Base-by-base conservation (phyloP, 2,329 filamentous ascomycete species). In the Penicillium sp. region DNA sequence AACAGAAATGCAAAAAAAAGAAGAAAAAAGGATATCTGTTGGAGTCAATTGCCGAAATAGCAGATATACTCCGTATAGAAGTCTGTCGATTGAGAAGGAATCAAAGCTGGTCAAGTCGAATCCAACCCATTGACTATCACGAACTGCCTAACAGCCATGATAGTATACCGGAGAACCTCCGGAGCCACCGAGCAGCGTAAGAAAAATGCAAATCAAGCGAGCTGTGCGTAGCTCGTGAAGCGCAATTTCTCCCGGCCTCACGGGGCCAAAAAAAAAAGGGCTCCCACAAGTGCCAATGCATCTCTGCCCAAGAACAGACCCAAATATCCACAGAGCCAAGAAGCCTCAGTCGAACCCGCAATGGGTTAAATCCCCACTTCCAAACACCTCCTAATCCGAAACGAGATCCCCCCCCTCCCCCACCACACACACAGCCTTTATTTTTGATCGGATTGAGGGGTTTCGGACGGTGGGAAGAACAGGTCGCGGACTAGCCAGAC, bases 401-500 rank as follows among this genome's bases (percentile, higher is more conserved):
- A 12, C 28, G 26, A 16, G 11, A 41, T 19, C n/a, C 38, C 16
- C 16, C 17, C 43, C 49, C n/a, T 30, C 16, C 16, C 17, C 43
- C 49, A 35, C 43, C 37, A 4, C 41, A 43, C 41, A 45, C 30
- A 45, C 14, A 22, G 14, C 17, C 30, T 43, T 31, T 53, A 19
- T 30, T 30, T 40, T 50, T 56, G 56, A 19, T 57, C 54, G 41
- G 36, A 45, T 35, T 43, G 47, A 31, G 60, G 51, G 30, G 40
- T 48, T 42, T 61, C 59, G 33, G 52, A 63, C 22, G 68, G 65
- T 22, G 72, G 61, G 55, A 68, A 73, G 59, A 74, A 74, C 41
- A 75, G 63, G 56, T 74, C 72, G 19, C 72, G 69, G 49, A 75
- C 74, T 53, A 75, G 60, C 71, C 72, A 75, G 50, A 74, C 67